These are phyloP conservation scores for Pichia membranifaciens DNA, from an alignment of 805 yeast genomes.

Conservation along the genomic window DNA sequence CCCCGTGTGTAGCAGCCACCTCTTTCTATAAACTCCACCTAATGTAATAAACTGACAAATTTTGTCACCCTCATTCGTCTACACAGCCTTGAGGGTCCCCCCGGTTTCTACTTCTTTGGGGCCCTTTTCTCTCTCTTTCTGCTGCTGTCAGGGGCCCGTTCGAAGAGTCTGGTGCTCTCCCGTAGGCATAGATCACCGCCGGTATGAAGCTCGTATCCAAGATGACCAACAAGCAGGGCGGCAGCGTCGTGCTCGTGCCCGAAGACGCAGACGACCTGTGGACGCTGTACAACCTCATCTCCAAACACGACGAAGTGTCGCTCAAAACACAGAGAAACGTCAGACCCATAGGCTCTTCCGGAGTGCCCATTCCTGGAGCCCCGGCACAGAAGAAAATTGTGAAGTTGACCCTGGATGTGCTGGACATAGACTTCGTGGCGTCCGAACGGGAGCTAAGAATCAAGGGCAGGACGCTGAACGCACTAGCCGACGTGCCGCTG, in stretches of 20 bases:
- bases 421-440: slow-evolving; percentile 72
- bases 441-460: slow-evolving; percentile 70
- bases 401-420: slow-evolving; percentile 54
- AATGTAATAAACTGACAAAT: background rate
- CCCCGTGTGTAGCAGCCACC: background rate
- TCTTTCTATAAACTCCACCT: background rate
- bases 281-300: slow-evolving; percentile 76
- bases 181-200: too few relatives aligned
- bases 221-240: slow-evolving; percentile 54
- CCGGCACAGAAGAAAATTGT: slow-evolving; percentile 47
- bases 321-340: slow-evolving; percentile 66
- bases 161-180: too few relatives aligned
- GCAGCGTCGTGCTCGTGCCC: slow-evolving; percentile 61
- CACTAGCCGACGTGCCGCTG: slow-evolving; percentile 69
- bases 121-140: background rate
- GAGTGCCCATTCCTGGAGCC: slow-evolving; percentile 11
- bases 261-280: slow-evolving; percentile 91
- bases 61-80: too few relatives aligned
- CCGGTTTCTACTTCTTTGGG: too few relatives aligned
- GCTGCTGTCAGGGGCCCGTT: too few relatives aligned
- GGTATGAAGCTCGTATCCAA: slow-evolving; percentile 58
- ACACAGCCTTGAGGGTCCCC: too few relatives aligned
- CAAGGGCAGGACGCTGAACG: slow-evolving; percentile 67
- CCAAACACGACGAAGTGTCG: slow-evolving; percentile 67
- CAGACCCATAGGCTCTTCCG: slow-evolving; percentile 26